Evolutionary conservation across 345 rosid species (phyloP).

Genomic region (Gossypium australe): DNA sequence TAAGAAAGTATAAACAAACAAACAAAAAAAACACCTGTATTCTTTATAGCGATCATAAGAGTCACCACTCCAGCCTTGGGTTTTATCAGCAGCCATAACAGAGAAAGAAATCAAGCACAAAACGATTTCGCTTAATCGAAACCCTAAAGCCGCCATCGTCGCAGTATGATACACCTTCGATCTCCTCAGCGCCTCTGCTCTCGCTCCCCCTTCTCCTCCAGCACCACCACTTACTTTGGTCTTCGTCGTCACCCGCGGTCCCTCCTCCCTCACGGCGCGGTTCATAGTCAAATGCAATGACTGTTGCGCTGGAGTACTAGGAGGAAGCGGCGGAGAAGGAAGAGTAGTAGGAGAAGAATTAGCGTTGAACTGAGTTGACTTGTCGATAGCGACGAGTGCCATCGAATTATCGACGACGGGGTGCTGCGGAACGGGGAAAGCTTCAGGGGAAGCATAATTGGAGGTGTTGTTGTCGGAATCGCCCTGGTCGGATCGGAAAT

Average conservation of each 20-base stretch:
- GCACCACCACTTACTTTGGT: slow-evolving; percentile 26
- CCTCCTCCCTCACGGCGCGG: slow-evolving; percentile 44
- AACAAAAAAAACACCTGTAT: slow-evolving; percentile 47
- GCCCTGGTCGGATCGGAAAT: slow-evolving; percentile 58
- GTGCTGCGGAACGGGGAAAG: slow-evolving; percentile 42
- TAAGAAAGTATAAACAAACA: not conserved
- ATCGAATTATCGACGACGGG: slow-evolving; percentile 35
- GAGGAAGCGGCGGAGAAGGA: slow-evolving; percentile 22
- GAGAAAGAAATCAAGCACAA: slow-evolving; percentile 89
- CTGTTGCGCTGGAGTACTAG: slow-evolving; percentile 13
- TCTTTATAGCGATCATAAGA: slow-evolving; percentile 90
- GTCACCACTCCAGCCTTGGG: slow-evolving; percentile 98
- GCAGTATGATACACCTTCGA: slow-evolving; percentile 32
- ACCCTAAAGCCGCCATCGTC: slow-evolving; percentile 48
- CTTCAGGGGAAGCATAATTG: slow-evolving; percentile 55
- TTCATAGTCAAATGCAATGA: slow-evolving; percentile 30
- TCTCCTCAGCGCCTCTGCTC: slow-evolving; percentile 28
- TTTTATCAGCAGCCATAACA: slow-evolving; percentile 92
- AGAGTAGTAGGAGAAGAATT: slow-evolving; percentile 25
- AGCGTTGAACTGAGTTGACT: slow-evolving; percentile 44
- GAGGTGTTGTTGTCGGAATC: slow-evolving; percentile 40
- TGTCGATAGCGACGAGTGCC: slow-evolving; percentile 47
- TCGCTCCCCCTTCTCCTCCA: slow-evolving; percentile 22
- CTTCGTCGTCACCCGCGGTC: slow-evolving; percentile 15
- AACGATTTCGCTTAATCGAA: slow-evolving; percentile 56